Percentiles rank a stretch among this genome's conserved stretches.
Conservation (phyloP, 108 stramenopile species). For the Nannochloropsis salina region DNA sequence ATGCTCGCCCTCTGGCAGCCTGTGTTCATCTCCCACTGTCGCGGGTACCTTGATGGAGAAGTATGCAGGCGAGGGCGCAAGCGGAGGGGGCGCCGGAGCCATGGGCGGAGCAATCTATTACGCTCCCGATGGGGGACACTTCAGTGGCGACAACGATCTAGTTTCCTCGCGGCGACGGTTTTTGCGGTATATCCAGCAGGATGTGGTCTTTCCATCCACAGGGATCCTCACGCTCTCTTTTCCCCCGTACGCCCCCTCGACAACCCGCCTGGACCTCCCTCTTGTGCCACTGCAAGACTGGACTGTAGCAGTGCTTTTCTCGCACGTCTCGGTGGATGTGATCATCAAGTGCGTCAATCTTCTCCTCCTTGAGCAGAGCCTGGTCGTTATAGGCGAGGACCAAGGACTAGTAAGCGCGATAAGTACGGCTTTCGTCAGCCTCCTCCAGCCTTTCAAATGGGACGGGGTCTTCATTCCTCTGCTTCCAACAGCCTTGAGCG, state of each 20-base stretch:
- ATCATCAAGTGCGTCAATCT: slow-evolving; percentile 23
- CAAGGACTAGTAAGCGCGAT: neutral
- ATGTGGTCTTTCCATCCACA: neutral
- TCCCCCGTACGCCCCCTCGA: neutral
- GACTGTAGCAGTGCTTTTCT: slow-evolving; percentile 6
- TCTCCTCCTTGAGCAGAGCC: slow-evolving; percentile 1
- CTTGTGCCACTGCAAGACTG: slow-evolving; percentile 20
- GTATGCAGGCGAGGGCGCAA: neutral
- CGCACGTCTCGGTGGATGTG: neutral
- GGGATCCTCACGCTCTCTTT: slow-evolving; percentile 1
- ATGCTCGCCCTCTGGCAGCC: neutral
- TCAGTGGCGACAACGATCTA: neutral
- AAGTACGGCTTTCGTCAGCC: slow-evolving; percentile 6
- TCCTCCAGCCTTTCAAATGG: slow-evolving; percentile 25
- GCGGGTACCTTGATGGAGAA: neutral
- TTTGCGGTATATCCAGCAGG: neutral
- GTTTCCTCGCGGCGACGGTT: neutral
- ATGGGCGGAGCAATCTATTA: neutral
- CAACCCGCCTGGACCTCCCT: slow-evolving; percentile 5
- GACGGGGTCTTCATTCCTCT: slow-evolving; percentile 27
- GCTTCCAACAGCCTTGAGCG: neutral
- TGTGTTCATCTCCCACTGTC: neutral
- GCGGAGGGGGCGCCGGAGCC: neutral
- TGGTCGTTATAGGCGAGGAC: slow-evolving; percentile 2
- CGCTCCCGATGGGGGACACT: neutral